Evolutionary conservation across 352 stramenopile species (phyloP).

Genomic region (Globisporangium iwayamae): DNA sequence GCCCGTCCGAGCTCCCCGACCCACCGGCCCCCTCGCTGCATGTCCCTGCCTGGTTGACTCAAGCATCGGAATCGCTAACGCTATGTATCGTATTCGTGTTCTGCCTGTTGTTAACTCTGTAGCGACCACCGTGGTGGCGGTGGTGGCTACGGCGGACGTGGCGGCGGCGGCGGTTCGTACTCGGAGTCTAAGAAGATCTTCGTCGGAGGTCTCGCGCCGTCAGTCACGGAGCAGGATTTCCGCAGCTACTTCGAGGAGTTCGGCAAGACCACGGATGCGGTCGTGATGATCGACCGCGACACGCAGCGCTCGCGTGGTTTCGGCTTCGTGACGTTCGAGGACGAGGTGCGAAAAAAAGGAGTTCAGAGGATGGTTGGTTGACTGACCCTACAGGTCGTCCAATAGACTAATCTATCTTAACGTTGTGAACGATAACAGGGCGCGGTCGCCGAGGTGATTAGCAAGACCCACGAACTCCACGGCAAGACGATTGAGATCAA

Average conservation of each 20-base stretch:
- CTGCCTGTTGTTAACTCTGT: constrained; percentile 14
- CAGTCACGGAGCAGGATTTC: constrained; percentile 89
- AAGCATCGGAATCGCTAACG: constrained; percentile 3
- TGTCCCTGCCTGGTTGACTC: background rate
- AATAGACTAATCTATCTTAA: no score
- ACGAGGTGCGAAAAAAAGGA: constrained; percentile 47
- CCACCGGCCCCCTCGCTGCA: constrained; percentile 1
- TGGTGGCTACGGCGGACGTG: constrained; percentile 19
- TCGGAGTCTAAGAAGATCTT: constrained; percentile 92
- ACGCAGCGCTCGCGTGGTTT: constrained; percentile 90
- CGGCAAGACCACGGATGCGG: constrained; percentile 87
- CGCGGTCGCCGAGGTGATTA: constrained; percentile 86
- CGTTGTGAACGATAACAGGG: constrained; percentile 30
- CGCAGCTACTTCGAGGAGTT: constrained; percentile 90
- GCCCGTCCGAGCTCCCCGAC: background rate
- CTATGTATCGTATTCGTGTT: background rate
- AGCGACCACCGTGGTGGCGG: constrained; percentile 19
- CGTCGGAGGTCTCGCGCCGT: constrained; percentile 84
- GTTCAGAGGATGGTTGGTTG: background rate
- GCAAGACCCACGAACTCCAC: constrained; percentile 87
- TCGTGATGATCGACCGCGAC: constrained; percentile 93
- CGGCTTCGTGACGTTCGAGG: constrained; percentile 92
- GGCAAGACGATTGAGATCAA: constrained; percentile 91
- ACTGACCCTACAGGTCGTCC: no score
- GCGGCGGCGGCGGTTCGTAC: constrained; percentile 23